Evolutionary conservation across 2,329 filamentous ascomycete species (phyloP).

Genomic region (Neophaeococcomyces aloes): DNA sequence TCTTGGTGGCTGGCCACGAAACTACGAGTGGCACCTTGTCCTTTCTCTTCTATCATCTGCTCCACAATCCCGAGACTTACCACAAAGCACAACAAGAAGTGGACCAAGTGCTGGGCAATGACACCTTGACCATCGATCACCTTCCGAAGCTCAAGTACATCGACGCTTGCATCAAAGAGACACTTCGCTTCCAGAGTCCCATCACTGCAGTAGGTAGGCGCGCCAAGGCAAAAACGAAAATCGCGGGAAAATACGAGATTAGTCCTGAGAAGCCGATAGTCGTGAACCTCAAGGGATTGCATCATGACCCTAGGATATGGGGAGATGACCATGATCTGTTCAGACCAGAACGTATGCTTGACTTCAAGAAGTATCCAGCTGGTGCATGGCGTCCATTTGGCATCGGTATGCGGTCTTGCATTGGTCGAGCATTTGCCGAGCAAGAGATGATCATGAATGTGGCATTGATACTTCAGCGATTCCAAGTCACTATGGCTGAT

Average conservation of each 20-base stretch:
- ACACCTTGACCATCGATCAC: conserved; percentile 42
- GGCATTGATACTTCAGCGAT: conserved; percentile 57
- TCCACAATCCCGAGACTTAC: conserved; percentile 51
- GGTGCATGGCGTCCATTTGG: conserved; percentile 63
- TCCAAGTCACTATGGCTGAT: conserved; percentile 54
- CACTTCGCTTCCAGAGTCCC: conserved; percentile 53
- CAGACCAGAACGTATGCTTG: conserved; percentile 59
- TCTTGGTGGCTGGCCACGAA: conserved; percentile 51
- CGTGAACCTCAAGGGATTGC: conserved; percentile 43
- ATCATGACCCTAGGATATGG: conserved; percentile 53
- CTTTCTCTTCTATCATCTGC: conserved; percentile 53
- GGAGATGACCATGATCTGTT: conserved; percentile 56
- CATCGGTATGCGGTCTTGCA: conserved; percentile 58
- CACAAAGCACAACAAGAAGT: conserved; percentile 55
- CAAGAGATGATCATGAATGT: conserved; percentile 56
- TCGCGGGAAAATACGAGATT: conserved; percentile 52
- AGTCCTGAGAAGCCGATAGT: conserved; percentile 41
- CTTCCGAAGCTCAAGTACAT: conserved; percentile 55
- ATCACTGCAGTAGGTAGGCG: conserved; percentile 53
- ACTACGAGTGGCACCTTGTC: conserved; percentile 59
- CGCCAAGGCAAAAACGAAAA: conserved; percentile 42
- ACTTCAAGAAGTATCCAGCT: conserved; percentile 48
- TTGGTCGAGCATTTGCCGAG: conserved; percentile 62
- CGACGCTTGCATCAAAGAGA: conserved; percentile 53
- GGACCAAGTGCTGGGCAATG: conserved; percentile 49